Percentiles rank a stretch among this genome's conserved stretches.
phyloP scores from a whole-genome alignment of 495 filamentous ascomycete genomes.

The Hyphodiscus hymeniophilus region DNA sequence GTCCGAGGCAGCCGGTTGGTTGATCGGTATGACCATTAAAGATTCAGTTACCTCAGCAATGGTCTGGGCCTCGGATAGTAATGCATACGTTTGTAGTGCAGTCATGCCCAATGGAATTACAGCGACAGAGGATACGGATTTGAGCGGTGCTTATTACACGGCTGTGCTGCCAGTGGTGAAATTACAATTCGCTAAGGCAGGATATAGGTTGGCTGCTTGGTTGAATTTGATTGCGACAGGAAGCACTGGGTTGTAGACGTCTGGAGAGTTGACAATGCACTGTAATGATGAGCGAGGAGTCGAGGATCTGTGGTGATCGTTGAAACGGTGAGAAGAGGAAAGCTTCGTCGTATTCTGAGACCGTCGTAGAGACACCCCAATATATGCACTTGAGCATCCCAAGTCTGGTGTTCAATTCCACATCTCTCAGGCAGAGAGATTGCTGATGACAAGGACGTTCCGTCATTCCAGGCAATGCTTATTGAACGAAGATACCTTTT shows the following conservation, averaged over 20 bases:
- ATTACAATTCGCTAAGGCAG: slow-evolving; percentile 56
- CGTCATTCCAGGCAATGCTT: not conserved
- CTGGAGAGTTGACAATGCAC: not conserved
- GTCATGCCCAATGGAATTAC: slow-evolving; percentile 41
- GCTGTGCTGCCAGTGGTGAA: slow-evolving; percentile 44
- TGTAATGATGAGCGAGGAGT: not conserved
- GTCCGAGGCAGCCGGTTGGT: slow-evolving; percentile 38
- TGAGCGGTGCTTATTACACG: slow-evolving; percentile 44
- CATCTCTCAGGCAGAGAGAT: not conserved
- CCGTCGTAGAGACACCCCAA: no score
- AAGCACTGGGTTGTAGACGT: slow-evolving; percentile 1
- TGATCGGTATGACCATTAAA: slow-evolving; percentile 35
- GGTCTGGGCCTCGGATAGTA: slow-evolving; percentile 49
- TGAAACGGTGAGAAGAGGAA: not conserved
- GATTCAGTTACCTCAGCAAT: slow-evolving; percentile 29
- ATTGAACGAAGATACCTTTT: not conserved
- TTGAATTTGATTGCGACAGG: slow-evolving; percentile 15
- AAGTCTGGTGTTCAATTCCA: not conserved
- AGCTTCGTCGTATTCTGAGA: no score
- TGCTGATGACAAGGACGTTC: no score
- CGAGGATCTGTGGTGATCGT: no score
- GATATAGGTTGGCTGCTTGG: slow-evolving; percentile 35
- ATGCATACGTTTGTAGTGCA: slow-evolving; percentile 45
- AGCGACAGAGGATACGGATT: slow-evolving; percentile 40
- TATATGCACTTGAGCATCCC: not conserved